Base-by-base conservation (phyloP, 2,329 filamentous ascomycete genomes). In the Fusarium gaditjirri region DNA sequence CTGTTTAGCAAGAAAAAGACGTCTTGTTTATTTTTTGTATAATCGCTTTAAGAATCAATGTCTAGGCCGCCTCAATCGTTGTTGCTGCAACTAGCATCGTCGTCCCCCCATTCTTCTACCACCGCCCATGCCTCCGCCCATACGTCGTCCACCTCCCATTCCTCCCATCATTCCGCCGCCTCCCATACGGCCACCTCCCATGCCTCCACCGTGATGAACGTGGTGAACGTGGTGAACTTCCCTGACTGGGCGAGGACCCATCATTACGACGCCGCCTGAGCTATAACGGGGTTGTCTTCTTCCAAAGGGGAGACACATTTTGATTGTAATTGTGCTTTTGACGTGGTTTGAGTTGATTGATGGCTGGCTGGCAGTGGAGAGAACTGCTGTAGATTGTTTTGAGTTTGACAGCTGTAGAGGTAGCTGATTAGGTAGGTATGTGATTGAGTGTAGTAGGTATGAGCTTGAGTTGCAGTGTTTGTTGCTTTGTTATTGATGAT, bases 261-360 rank as follows among this genome's bases (percentile, higher is more conserved):
- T 63, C 64, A 68, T 63, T 16, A 38, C 49, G 25, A 55, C 62
- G 16, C 62, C 58, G 27, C 63, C 42, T 16, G 47, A 38, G 29
- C 36, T 39, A 12, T 50, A 44, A 6, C 49, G 49, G 16, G 49
- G 33, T n/a, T 61, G 42, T 10, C 56, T 62, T 39, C 49, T 25
- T 50, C 63, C 29, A 14, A 68, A 63, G 19, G 64, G 64, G 29
- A 67, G 61, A 42, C 65, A 68, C 64, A 68, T 68, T 41, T n/a
- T 62, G 23, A 23, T 21, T 31, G 10, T 4, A 3, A 6, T 39
- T 19, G 43, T 29, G 16, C 8, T 42, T 35, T 53, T 25, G 8
- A 3, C 2, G 8, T 65, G 21, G 16, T 21, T 46, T 21, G 23
- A 8, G 19, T 33, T 25, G 19, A 3, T 33, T 36, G 23, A 12